Base-by-base conservation (phyloP, 2,329 filamentous ascomycete genomes). In the Alternaria tenuissima region DNA sequence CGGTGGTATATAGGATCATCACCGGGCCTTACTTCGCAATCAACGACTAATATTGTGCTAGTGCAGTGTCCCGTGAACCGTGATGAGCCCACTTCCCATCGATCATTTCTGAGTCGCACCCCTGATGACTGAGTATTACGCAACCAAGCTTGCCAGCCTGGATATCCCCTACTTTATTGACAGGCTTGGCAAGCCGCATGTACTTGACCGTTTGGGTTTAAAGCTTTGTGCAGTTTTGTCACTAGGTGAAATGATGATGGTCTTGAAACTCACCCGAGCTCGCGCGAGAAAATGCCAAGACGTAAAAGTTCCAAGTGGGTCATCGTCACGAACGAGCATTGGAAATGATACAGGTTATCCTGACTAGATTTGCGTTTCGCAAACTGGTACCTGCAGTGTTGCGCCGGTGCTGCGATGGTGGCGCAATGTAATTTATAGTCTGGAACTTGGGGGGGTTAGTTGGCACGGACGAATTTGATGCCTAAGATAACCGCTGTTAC, bases 11-110 rank as follows among this genome's bases (percentile, higher is more conserved):
- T n/a, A 49, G 42, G 20, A 41, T 46, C 32, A 28, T 48, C 24
- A 42, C 28, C 49, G 41, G 30, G 18, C 55, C 32, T 34, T 39
- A 43, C 34, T 38, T 58, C 20, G 34, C 42, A 38, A 30, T 44
- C 11, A 44, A 26, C 20, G 39, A 42, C 49, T 58, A 47, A 34
- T 52, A 34, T 54, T 38, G 49, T 58, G 51, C 42, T 58, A 47
- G 55, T 52, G 55, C 44, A 30, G 41, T 54, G 32, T 58, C 49
- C 46, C 20, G 46, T 36, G 30, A 49, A 26, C 32, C 46, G 30
- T 49, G 46, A 49, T 49, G 46, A 49, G 46, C 46, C 46, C 46
- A 30, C 46, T 49, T 49, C 22, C 30, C 32, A 49, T 49, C 32
- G 30, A 49, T 49, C 20, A 26, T 36, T 49, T 49, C 14, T 36